phyloP scores from a whole-genome alignment of 306 rosid genomes.

The barrel medic (Medicago truncatula) region MtrunA17r5.0-ANR NC_053042.1:48747501-48748000 shows the following conservation, averaged over 20 bases:
- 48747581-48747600: background rate
- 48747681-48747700: background rate
- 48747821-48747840: conserved; percentile 79
- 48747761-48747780: conserved; percentile 34
- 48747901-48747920: background rate
- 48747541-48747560: background rate
- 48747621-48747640: background rate
- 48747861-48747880: conserved; percentile 49
- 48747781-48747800: conserved; percentile 70
- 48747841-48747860: conserved; percentile 53
- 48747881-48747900: background rate
- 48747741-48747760: conserved; percentile 38
- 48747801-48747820: conserved; percentile 71
- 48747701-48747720: background rate
- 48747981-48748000: background rate
- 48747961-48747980: background rate
- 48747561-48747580: background rate
- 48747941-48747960: background rate
- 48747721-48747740: background rate
- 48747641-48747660: background rate
- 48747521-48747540: background rate
- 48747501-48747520: background rate
- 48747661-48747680: background rate
- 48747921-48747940: conserved; percentile 5
- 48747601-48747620: background rate